Percentiles rank a stretch among this genome's conserved stretches.
Evolutionary conservation across 2,329 filamentous ascomycete genomes (phyloP).

Genomic region (Alternaria viburni): DNA sequence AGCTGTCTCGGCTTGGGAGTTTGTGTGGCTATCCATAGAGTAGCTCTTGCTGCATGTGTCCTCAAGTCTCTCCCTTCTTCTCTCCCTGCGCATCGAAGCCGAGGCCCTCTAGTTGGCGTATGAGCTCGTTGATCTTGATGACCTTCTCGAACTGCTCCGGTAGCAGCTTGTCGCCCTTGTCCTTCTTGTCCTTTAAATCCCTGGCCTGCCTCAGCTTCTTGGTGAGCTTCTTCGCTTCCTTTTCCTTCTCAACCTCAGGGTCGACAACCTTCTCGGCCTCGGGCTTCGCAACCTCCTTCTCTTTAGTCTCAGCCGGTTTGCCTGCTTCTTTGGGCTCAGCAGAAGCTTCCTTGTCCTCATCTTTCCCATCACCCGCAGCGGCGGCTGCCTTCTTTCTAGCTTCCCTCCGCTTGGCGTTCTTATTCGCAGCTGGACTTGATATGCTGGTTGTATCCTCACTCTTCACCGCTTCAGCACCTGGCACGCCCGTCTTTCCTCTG

Average conservation of each 20-base stretch:
- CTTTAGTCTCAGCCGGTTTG: conserved; percentile 33
- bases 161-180: conserved; percentile 79
- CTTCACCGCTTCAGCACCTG: conserved; percentile 70
- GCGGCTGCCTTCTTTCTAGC: conserved; percentile 64
- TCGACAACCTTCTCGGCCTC: conserved; percentile 54
- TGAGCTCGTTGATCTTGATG: conserved; percentile 93
- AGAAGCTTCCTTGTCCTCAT: conserved; percentile 54
- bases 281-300: conserved; percentile 23
- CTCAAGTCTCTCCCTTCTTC: conserved; percentile 53
- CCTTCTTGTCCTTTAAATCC: conserved; percentile 89
- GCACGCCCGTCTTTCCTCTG: conserved; percentile 71
- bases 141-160: conserved; percentile 98
- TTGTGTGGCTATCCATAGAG: not conserved
- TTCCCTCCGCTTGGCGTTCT: conserved; percentile 84
- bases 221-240: conserved; percentile 87
- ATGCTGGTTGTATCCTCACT: conserved; percentile 54
- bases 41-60: not conserved
- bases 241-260: conserved; percentile 80
- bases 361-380: conserved; percentile 54
- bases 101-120: conserved; percentile 82
- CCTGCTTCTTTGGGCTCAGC: conserved; percentile 18
- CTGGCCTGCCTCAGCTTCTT: conserved; percentile 96
- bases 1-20: not conserved
- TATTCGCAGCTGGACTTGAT: conserved; percentile 65
- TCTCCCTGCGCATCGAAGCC: conserved; percentile 84